Conservation (phyloP, 768 basidiomycete species). For the Mycena rebaudengoi region DNA sequence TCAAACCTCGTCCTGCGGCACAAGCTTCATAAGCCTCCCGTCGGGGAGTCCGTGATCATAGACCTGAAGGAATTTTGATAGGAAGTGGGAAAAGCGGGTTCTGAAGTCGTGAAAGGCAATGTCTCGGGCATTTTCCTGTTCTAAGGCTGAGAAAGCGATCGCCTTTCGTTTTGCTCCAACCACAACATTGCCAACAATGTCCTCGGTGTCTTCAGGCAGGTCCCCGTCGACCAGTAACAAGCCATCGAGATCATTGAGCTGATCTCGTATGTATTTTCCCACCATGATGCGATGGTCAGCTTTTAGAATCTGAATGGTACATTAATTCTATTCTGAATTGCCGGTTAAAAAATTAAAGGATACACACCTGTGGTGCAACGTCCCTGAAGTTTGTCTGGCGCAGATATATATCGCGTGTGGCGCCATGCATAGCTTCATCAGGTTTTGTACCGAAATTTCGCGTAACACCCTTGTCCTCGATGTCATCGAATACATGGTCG, state of each 20-base stretch:
- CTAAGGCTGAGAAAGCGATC: background rate
- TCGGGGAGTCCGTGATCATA: background rate
- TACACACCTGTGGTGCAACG: constrained; percentile 39
- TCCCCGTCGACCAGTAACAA: background rate
- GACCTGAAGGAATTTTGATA: background rate
- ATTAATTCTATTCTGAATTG: background rate
- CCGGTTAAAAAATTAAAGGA: background rate
- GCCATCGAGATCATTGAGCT: constrained; percentile 15
- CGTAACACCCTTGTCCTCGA: background rate
- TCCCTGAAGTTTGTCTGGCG: constrained; percentile 43
- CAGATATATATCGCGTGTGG: constrained; percentile 36
- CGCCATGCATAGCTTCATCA: constrained; percentile 39
- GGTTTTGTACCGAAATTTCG: too few species aligned
- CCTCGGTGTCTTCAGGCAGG: background rate
- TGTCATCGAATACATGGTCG: too few species aligned
- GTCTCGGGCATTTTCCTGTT: background rate
- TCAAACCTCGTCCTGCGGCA: background rate
- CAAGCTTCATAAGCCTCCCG: background rate
- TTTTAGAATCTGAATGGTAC: constrained; percentile 32
- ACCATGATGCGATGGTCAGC: constrained; percentile 24
- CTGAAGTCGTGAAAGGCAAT: constrained; percentile 17
- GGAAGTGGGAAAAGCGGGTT: constrained; percentile 7
- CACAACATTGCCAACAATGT: constrained; percentile 2
- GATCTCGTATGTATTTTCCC: constrained; percentile 20
- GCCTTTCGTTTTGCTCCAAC: constrained; percentile 7